Percentiles rank a stretch among this genome's conserved stretches.
These are phyloP conservation scores for Fusarium anthophilum DNA, from an alignment of 2,329 filamentous ascomycete species.

Conservation along the genomic window DNA sequence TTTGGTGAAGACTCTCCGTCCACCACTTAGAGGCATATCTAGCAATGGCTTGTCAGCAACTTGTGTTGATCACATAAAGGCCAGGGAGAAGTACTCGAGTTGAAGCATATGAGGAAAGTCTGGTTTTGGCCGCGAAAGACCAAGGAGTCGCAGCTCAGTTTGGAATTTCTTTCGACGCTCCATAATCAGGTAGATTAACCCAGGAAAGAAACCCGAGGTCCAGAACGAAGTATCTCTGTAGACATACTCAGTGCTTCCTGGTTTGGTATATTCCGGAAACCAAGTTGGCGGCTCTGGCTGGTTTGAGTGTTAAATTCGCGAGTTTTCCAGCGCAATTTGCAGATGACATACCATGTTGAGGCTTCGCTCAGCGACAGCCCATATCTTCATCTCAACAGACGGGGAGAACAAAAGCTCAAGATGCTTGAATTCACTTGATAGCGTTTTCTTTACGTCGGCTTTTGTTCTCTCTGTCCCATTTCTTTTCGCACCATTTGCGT, in stretches of 20 bases:
- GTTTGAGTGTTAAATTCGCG: neutral
- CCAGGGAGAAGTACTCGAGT: neutral
- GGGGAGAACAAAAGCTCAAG: neutral
- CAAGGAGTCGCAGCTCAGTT: neutral
- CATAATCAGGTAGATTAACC: neutral
- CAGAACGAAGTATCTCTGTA: neutral
- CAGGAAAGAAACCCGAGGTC: neutral
- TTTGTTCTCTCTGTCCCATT: neutral
- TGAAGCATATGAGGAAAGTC: neutral
- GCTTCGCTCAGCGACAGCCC: neutral
- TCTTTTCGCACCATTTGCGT: neutral
- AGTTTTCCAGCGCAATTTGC: rapidly evolving
- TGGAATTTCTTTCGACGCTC: neutral
- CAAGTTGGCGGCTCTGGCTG: neutral
- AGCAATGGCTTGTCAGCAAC: rapidly evolving
- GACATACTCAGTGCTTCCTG: neutral
- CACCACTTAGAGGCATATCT: conserved; percentile 8
- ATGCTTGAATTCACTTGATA: neutral
- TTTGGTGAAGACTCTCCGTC: conserved; percentile 43
- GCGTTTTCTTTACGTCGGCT: neutral
- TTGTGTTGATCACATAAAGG: rapidly evolving
- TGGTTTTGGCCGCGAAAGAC: neutral
- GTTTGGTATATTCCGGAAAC: neutral
- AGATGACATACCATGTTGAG: neutral
- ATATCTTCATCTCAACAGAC: neutral